These are phyloP conservation scores for Microcos paniculata DNA, from an alignment of 345 rosid genomes.

Conservation along the genomic window DNA sequence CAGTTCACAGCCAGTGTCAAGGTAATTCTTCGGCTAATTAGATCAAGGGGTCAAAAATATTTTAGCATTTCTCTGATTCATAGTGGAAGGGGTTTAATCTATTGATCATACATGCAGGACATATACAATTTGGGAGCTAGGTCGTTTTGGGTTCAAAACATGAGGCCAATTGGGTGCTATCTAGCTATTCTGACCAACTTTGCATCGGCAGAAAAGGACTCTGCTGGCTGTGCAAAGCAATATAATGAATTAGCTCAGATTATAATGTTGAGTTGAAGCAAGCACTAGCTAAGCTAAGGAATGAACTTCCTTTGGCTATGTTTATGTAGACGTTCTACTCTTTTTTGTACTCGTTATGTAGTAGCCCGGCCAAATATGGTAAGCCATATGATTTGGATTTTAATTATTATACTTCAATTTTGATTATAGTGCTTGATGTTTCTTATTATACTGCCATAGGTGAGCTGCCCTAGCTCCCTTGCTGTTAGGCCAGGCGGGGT, in stretches of 20 bases:
- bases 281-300: slow-evolving; percentile 27
- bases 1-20: slow-evolving; percentile 30
- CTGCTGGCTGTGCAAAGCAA: slow-evolving; percentile 44
- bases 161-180: slow-evolving; percentile 63
- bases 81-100: not conserved
- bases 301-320: slow-evolving; percentile 30
- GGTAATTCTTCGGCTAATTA: slow-evolving; percentile 16
- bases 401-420: no score
- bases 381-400: no score
- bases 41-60: not conserved
- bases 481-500: no score
- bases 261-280: slow-evolving; percentile 37
- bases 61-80: not conserved
- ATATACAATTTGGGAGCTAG: slow-evolving; percentile 42
- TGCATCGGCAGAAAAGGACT: slow-evolving; percentile 33
- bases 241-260: slow-evolving; percentile 42
- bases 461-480: no score
- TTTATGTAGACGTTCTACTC: slow-evolving; percentile 49
- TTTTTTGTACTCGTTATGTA: slow-evolving; percentile 37
- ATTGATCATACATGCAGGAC: slow-evolving; percentile 24
- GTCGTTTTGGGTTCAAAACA: slow-evolving; percentile 63
- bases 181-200: slow-evolving; percentile 28
- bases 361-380: slow-evolving; percentile 39
- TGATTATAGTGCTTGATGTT: no score
- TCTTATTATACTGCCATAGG: no score